Evolutionary conservation across 108 stramenopile genomes (phyloP).

Genomic region (Fragilariopsis cylindrus): DNA sequence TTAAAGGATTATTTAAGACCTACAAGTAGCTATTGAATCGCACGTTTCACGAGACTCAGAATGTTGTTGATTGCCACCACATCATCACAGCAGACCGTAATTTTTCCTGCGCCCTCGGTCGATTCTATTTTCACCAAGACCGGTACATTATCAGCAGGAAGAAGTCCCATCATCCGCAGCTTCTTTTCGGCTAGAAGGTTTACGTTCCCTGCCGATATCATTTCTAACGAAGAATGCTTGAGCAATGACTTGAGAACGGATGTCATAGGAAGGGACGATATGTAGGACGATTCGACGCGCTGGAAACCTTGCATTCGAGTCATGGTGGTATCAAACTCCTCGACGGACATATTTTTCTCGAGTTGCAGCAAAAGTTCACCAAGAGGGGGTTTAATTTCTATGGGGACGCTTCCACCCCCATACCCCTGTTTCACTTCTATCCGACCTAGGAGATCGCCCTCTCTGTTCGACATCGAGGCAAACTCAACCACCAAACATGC

Average conservation of each 20-base stretch:
- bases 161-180: conserved; percentile 54
- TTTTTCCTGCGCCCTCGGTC: conserved; percentile 52
- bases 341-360: not conserved
- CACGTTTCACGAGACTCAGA: conserved; percentile 51
- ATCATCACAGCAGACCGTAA: conserved; percentile 75
- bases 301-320: conserved; percentile 70
- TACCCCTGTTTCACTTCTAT: conserved; percentile 68
- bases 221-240: conserved; percentile 24
- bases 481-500: conserved; percentile 66
- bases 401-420: conserved; percentile 52
- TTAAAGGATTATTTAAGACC: not conserved
- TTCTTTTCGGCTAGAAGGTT: conserved; percentile 29
- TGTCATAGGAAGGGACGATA: conserved; percentile 22
- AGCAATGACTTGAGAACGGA: conserved; percentile 12
- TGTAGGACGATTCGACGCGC: conserved; percentile 44
- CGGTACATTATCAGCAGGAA: conserved; percentile 61
- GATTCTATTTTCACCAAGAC: conserved; percentile 58
- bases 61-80: conserved; percentile 72
- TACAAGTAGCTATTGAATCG: conserved; percentile 17
- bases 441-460: conserved; percentile 64
- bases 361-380: conserved; percentile 56
- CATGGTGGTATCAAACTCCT: conserved; percentile 58
- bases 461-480: conserved; percentile 63
- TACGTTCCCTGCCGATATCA: conserved; percentile 17
- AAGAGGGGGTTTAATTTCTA: conserved; percentile 78